Conservation (phyloP, 139 green algal species). For the Trebouxia sp. region DNA sequence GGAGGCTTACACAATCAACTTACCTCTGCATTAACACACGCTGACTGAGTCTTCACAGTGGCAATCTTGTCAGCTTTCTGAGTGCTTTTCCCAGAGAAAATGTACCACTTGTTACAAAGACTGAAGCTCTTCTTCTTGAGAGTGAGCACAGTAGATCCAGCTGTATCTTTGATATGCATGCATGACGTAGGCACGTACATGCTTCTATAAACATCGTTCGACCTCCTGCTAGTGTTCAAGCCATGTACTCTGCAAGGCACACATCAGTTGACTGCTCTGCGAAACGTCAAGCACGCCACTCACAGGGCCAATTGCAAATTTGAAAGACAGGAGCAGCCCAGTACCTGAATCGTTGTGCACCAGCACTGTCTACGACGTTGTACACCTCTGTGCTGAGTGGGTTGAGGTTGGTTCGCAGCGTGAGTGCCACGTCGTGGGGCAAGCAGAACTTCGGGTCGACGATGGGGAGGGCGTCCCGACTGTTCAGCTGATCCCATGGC, state of each 20-base stretch:
- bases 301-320: too few species aligned
- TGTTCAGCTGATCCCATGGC: neutral
- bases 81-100: neutral
- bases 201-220: too few species aligned
- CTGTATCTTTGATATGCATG: neutral
- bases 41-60: slow-evolving; percentile 5
- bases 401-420: neutral
- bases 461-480: neutral
- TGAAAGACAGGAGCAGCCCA: too few species aligned
- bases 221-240: neutral
- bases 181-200: too few species aligned
- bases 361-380: slow-evolving; percentile 4
- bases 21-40: neutral
- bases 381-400: slow-evolving; percentile 10
- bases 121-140: slow-evolving; percentile 4
- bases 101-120: slow-evolving; percentile 10
- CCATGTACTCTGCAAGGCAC: neutral
- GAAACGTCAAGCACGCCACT: too few species aligned
- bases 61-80: slow-evolving; percentile 13
- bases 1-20: too few species aligned
- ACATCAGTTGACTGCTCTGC: too few species aligned
- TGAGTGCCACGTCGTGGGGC: neutral
- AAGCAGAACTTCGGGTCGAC: neutral
- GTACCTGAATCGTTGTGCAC: slow-evolving; percentile 2
- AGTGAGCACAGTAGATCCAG: neutral